Base-by-base conservation (phyloP, 2,329 filamentous ascomycete genomes). In the Epichloe festucae region DNA sequence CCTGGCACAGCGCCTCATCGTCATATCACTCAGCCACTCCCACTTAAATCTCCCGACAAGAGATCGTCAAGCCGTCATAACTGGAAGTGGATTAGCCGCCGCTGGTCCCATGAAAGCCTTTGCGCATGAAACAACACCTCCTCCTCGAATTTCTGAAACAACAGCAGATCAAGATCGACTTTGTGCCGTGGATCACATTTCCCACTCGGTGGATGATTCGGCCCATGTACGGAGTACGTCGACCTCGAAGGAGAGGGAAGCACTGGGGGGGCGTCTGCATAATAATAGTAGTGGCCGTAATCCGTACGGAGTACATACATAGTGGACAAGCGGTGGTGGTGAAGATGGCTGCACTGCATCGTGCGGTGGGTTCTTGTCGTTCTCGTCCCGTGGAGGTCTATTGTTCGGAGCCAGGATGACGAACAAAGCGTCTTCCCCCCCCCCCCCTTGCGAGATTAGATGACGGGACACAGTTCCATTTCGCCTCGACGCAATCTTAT, bases 101-200 rank as follows among this genome's bases (percentile, higher is more conserved):
- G n/a, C 19, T 35, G 14, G 45, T 36, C 48, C 14, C n/a, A 3
- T 31, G 31, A 31, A 14, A n/a, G n/a, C 14, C 4, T n/a, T 17
- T 40, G 14, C 40, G 14, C 12, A 15, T 7, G 27, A n/a, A 12
- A 31, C 15, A 5, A 14, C 43, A 52, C 50, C 48, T 44, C 38
- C 35, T 45, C 52, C 27, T 44, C 47, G 36, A 39, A n/a, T 48
- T 55, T 43, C 54, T 60, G 57, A 58, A 57, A 58, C 56, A 55
- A 52, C 51, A 48, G 56, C 52, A 60, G 55, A 59, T 59, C 56
- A 55, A 57, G 55, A 59, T 58, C 53, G 49, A 50, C 56, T 49
- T 46, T 14, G 36, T 40, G 34, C 46, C 31, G 35, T 39, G 38
- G 41, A 44, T 50, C 39, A 21, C 39, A 48, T 21, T 41, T 34